Conservation (phyloP, 331 rosid species). For the Prunus yedoensis region DNA sequence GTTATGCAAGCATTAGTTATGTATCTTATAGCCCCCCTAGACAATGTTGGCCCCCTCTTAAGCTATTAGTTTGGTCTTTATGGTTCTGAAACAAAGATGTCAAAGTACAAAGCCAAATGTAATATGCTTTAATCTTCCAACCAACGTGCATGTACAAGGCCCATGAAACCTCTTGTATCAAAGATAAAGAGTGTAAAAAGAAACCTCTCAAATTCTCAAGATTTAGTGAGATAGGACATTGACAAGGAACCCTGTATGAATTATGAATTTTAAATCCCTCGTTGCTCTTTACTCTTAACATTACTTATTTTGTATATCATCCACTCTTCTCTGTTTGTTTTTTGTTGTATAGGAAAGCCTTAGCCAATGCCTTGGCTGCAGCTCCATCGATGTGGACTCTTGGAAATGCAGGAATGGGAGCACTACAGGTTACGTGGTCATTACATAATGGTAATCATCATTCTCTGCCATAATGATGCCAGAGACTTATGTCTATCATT, state of each 20-base stretch:
- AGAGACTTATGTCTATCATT: constrained; percentile 17
- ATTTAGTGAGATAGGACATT: not conserved
- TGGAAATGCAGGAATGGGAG: constrained; percentile 99
- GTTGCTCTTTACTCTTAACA: not conserved
- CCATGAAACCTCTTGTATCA: not conserved
- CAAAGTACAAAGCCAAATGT: not conserved
- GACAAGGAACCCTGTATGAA: constrained; percentile 6
- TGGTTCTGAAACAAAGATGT: not conserved
- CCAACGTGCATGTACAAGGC: not conserved
- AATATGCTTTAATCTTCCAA: constrained; percentile 1
- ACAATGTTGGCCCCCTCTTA: not conserved
- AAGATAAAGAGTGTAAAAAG: not conserved
- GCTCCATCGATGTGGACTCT: constrained; percentile 98
- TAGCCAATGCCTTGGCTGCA: constrained; percentile 86
- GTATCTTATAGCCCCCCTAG: not conserved
- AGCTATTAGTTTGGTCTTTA: not conserved
- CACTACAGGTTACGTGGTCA: constrained; percentile 60
- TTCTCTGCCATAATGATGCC: not conserved
- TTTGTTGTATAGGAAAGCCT: constrained; percentile 55
- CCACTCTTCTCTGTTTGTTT: not conserved
- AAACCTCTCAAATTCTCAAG: not conserved
- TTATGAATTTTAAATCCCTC: not conserved
- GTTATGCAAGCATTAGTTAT: constrained; percentile 15
- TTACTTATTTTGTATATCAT: not conserved
- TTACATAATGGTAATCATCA: not conserved